Evolutionary conservation across 257 asterid species (phyloP).

Genomic region (Fraxinus quadrangulata): DNA sequence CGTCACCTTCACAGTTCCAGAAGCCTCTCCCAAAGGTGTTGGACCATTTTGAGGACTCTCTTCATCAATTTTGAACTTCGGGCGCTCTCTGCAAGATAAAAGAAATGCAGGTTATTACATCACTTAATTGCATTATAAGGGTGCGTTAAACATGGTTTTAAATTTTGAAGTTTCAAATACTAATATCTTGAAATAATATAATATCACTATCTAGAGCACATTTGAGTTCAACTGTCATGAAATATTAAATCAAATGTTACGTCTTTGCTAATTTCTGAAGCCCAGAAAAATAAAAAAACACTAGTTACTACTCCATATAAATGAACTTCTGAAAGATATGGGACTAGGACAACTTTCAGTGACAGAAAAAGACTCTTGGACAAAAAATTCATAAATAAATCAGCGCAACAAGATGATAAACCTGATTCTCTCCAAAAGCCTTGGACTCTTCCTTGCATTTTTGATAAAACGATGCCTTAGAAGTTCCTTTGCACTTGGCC

Average conservation of each 20-base stretch:
- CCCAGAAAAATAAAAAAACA: no score
- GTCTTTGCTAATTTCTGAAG: no score
- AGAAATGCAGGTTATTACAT: constrained; percentile 24
- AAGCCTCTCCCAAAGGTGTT: constrained; percentile 48
- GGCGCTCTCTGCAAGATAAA: constrained; percentile 52
- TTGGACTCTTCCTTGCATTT: constrained; percentile 88
- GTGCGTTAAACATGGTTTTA: constrained; percentile 1
- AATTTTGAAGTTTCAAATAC: constrained; percentile 18
- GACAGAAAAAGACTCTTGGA: neutral
- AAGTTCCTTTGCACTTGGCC: constrained; percentile 96
- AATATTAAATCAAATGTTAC: neutral
- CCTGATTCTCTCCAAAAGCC: constrained; percentile 97
- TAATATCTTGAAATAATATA: constrained; percentile 21
- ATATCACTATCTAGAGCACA: constrained; percentile 5
- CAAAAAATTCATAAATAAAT: neutral
- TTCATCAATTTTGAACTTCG: constrained; percentile 43
- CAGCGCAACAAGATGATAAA: constrained; percentile 25
- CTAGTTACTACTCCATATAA: no score
- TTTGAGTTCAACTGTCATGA: neutral
- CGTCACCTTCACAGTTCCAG: constrained; percentile 50
- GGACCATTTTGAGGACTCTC: constrained; percentile 38
- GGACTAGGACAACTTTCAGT: no score
- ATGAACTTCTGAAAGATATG: no score
- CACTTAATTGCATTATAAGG: constrained; percentile 4
- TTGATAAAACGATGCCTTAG: constrained; percentile 87